Percentiles rank a stretch among this genome's conserved stretches.
These are phyloP conservation scores for Stevia rebaudiana DNA, from an alignment of 140 eudicot species.

Conservation along the genomic window DNA sequence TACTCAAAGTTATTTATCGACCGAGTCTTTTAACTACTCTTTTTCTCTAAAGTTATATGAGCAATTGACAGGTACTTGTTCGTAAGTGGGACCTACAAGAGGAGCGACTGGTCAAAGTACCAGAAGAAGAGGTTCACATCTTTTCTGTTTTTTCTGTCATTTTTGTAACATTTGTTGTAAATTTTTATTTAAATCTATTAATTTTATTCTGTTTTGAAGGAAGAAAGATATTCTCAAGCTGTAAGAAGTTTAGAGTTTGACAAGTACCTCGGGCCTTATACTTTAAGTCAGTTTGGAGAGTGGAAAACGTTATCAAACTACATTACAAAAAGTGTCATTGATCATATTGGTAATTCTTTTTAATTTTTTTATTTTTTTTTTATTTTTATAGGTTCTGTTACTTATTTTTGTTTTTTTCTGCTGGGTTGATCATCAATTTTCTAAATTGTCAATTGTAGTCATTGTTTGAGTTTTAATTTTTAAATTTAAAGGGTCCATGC, in stretches of 20 bases:
- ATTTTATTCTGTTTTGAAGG: slow-evolving; percentile 38
- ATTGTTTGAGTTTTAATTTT: not conserved
- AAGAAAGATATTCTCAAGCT: slow-evolving; percentile 68
- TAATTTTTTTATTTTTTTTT: too few species aligned
- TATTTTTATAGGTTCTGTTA: not conserved
- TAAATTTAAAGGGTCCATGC: not conserved
- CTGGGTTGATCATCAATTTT: not conserved
- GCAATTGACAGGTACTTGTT: slow-evolving; percentile 45
- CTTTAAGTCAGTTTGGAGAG: slow-evolving; percentile 55
- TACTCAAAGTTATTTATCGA: not conserved
- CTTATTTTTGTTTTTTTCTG: not conserved
- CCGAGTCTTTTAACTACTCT: not conserved
- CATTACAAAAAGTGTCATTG: slow-evolving; percentile 61
- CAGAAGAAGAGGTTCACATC: slow-evolving; percentile 50
- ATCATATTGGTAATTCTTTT: slow-evolving; percentile 57
- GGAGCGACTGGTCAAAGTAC: slow-evolving; percentile 60
- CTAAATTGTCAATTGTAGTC: not conserved
- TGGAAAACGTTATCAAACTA: slow-evolving; percentile 75
- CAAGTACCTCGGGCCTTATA: slow-evolving; percentile 73
- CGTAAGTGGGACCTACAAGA: slow-evolving; percentile 72
- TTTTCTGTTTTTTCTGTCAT: slow-evolving; percentile 6
- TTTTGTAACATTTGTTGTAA: not conserved
- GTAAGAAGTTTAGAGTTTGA: slow-evolving; percentile 74
- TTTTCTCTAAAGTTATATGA: not conserved
- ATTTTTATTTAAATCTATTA: not conserved